Base-by-base conservation (phyloP, 805 yeast genomes). In the Candida patagonica region DNA sequence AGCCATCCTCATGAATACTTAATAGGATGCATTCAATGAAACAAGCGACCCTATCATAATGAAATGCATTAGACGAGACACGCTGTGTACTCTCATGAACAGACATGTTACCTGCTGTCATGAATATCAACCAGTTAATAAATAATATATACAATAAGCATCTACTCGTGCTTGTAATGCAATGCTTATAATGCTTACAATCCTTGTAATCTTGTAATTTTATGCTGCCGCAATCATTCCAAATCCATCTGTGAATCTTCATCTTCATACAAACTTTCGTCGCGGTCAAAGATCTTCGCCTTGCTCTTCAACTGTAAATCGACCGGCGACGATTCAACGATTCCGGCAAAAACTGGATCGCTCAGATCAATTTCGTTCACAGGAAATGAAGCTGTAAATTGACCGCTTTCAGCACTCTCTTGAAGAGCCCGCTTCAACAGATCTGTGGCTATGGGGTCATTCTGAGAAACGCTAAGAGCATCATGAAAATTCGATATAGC, bases 391-490 rank as follows among this genome's bases (percentile, higher is more conserved):
- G 22, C 22, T 4, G 19, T n/a, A 15, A 9, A 19, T 20, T 19
- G 17, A 8, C 42, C 44, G 22, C n/a, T 20, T 6, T 29, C 23
- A 5, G 47, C 36, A 19, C 45, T 42, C 24, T 49, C 54, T 10
- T 47, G 48, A 20, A 52, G 42, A 1, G 97, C 96, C 46, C 94
- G 71, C 48, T 75, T 75, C 44, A 92, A 63, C 34, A 92, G 60
- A 52, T 89, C 96, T 8, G 76, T 66, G 0, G 96, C 92, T 13
- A 87, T 80, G 0, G 89, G 81, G 56, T 89, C 95, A 30, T 76
- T 71, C 1, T 95, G 88, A 7, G 76, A 62, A 2, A 88, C 61
- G 0, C 94, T 82, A 40, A 92, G 65, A 0, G 96, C 89, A 50
- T 74, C 78, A 56, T 89, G 96, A 39, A 92, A 65, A 23, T 72